Base-by-base conservation (phyloP, 441 rosid species). In the Jatropha podagrica region DNA sequence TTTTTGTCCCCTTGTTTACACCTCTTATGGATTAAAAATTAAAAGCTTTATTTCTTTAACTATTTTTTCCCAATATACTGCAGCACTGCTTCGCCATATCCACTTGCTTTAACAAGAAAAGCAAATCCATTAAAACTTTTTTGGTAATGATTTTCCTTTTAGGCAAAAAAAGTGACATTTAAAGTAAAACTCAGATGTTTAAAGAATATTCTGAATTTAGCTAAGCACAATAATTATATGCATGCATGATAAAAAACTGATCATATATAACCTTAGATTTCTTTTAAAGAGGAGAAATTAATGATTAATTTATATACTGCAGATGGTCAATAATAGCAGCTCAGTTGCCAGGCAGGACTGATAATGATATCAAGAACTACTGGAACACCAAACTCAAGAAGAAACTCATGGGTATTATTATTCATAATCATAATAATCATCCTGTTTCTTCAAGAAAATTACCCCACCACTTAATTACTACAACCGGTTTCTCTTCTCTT, bases 371-470 rank as follows among this genome's bases (percentile, higher is more conserved):
- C 55, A 95, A 95, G 80, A 95, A 95, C 83, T 91, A 95, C 82
- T 95, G 98, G 98, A 95, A 95, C 88, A 95, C 98, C 55, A 95
- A 90, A 89, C 93, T 95, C 26, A 95, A 91, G 91, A 95, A 89
- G 93, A 95, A 95, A 75, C 86, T 95, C 51, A 77, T 88, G 85
- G 82, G 77, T 62, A 78, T 77, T 74, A 76, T 49, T 14, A 56
- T 55, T 15, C 5, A 32, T 42, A 54, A 54, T 0, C 18, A 54
- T 18, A 54, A 44, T 44, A 44, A 54, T 52, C 13, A 52, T 61
- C 69, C 70, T 66, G 71, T 71, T 67, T 76, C 83, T 75, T 88
- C 81, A 27, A 79, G 80, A 81, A 83, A 80, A 68, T 85, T 75
- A 54, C 81, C 71, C 61, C 81, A 80, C 41, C 20, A 54, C 58